These are phyloP conservation scores for Chlamydomonas reinhardtii DNA, from an alignment of 163 green algal species.

Conservation along the genomic window DNA sequence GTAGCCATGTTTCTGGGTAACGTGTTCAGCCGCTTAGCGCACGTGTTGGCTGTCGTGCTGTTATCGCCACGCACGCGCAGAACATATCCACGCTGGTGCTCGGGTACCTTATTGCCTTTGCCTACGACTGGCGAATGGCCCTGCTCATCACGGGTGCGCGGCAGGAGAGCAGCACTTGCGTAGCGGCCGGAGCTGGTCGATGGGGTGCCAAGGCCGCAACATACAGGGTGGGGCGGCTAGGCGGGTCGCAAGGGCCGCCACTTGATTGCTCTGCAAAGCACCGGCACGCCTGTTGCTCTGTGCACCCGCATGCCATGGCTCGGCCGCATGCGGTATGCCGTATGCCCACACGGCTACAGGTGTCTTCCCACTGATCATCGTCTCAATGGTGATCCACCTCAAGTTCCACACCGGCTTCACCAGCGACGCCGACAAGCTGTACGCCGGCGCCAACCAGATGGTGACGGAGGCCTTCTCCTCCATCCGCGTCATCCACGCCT, in stretches of 20 bases:
- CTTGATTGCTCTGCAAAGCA: too few relatives aligned
- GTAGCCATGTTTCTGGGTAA: too few relatives aligned
- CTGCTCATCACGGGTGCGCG: slow-evolving; percentile 59
- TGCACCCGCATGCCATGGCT: not conserved
- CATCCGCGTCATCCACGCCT: slow-evolving; percentile 88
- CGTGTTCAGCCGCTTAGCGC: too few relatives aligned
- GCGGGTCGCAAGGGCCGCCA: too few relatives aligned
- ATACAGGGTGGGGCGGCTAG: too few relatives aligned
- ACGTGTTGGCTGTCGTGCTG: too few relatives aligned
- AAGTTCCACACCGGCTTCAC: slow-evolving; percentile 43
- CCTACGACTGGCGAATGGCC: slow-evolving; percentile 81
- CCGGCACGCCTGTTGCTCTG: too few relatives aligned
- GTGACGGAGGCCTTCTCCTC: slow-evolving; percentile 85
- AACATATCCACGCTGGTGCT: slow-evolving; percentile 67
- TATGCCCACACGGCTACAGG: not conserved
- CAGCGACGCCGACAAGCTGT: slow-evolving; percentile 59
- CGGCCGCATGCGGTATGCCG: not conserved
- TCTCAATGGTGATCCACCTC: slow-evolving; percentile 43
- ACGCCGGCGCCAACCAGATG: slow-evolving; percentile 75
- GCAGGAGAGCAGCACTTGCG: too few relatives aligned
- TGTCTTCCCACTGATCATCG: slow-evolving; percentile 36
- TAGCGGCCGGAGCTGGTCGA: not conserved
- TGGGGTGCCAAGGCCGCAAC: too few relatives aligned
- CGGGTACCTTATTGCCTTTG: slow-evolving; percentile 69
- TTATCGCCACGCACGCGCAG: too few relatives aligned